Conservation (phyloP, 805 yeast species). For the Candida nanaspora region DNA sequence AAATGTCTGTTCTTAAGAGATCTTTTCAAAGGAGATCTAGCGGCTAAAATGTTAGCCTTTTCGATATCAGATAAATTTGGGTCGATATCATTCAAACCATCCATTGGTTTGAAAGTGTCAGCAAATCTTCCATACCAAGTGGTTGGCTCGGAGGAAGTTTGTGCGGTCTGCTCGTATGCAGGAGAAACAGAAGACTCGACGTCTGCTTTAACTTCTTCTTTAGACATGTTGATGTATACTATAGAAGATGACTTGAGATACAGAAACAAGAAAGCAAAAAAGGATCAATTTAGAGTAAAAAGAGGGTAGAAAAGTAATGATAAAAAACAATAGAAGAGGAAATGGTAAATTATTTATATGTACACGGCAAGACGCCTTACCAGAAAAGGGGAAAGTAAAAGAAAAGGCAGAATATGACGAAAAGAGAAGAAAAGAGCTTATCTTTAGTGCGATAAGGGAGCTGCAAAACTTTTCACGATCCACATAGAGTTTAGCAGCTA, state of each 20-base stretch:
- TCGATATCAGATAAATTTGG: constrained; percentile 37
- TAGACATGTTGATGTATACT: constrained; percentile 8
- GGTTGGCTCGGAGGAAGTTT: background rate
- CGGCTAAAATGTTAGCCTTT: constrained; percentile 38
- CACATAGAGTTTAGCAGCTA: too few species aligned
- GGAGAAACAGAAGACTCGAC: constrained; percentile 19
- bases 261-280: background rate
- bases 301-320: background rate
- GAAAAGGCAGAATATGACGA: too few species aligned
- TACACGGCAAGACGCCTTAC: too few species aligned
- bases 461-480: too few species aligned
- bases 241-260: background rate
- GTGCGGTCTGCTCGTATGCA: constrained; percentile 2
- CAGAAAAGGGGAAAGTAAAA: too few species aligned
- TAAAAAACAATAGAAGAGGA: too few species aligned
- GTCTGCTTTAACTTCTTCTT: constrained; percentile 14
- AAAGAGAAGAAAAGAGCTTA: too few species aligned
- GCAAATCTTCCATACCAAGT: constrained; percentile 10
- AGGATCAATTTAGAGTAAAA: background rate
- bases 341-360: too few species aligned
- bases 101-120: constrained; percentile 25
- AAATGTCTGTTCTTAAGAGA: constrained; percentile 57
- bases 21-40: constrained; percentile 44
- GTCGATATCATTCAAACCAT: constrained; percentile 30
- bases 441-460: too few species aligned